A percentile compares a stretch with the other conserved stretches of the same genome.
Conservation (phyloP, 1,284 basidiomycete species). For the Cryptococcus wingfieldii region DNA sequence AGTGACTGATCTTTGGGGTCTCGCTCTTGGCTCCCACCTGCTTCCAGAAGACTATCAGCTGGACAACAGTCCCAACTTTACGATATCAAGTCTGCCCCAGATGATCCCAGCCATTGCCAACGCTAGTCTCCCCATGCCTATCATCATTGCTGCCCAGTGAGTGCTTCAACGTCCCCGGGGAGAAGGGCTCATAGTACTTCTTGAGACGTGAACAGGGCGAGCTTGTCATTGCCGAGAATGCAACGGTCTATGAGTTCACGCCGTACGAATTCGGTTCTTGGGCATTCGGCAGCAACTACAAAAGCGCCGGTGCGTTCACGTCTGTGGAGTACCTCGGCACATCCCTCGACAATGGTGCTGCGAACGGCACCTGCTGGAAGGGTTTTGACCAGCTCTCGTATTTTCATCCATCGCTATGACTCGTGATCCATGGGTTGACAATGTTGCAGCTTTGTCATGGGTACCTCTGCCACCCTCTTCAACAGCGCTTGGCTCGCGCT, state of each 20-base stretch:
- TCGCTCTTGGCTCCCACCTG: conserved; percentile 45
- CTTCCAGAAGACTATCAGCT: conserved; percentile 41
- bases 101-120: conserved; percentile 28
- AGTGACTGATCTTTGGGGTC: conserved; percentile 46
- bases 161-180: conserved; percentile 19
- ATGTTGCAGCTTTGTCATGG: conserved; percentile 43
- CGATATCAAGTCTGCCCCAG: conserved; percentile 28
- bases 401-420: background rate
- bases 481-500: conserved; percentile 32
- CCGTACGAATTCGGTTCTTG: conserved; percentile 53
- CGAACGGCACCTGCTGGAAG: conserved; percentile 42
- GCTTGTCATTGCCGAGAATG: conserved; percentile 48
- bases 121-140: conserved; percentile 43
- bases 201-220: conserved; percentile 42
- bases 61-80: conserved; percentile 42
- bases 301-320: conserved; percentile 44
- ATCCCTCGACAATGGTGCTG: conserved; percentile 34
- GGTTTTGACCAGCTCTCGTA: conserved; percentile 48
- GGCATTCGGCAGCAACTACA: conserved; percentile 42
- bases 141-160: conserved; percentile 52
- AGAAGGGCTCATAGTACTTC: too few species aligned
- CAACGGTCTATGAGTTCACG: conserved; percentile 51
- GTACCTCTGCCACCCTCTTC: conserved; percentile 49
- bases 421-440: background rate
- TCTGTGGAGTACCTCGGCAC: conserved; percentile 47